Conservation (phyloP, 371 early-diverging fungal species). For the Phascolomyces articulosus region DNA sequence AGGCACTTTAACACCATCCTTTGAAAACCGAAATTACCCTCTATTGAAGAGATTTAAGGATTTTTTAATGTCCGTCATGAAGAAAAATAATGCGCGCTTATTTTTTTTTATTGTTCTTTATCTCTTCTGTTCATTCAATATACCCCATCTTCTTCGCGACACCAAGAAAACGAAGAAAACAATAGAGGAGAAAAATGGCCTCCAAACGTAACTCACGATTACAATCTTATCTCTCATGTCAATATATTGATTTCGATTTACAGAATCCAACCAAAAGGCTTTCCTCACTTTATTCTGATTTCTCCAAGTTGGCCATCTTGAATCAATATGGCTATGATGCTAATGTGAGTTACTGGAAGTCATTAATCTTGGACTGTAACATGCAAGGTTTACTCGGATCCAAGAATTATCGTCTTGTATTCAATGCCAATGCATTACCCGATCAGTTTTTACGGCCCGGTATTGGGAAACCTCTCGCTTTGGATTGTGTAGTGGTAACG, state of each 20-base stretch:
- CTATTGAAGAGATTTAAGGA: too few relatives aligned
- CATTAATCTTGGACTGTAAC: conserved; percentile 27
- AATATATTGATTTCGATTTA: conserved; percentile 23
- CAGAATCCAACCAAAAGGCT: conserved; percentile 19
- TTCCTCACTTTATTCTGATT: conserved; percentile 23
- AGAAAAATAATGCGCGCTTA: too few relatives aligned
- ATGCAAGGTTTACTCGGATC: conserved; percentile 17
- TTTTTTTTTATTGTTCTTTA: too few relatives aligned
- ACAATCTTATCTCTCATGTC: conserved; percentile 17
- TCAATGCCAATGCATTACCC: conserved; percentile 12
- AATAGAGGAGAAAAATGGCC: neutral
- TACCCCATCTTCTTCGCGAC: too few relatives aligned
- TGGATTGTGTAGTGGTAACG: conserved; percentile 23
- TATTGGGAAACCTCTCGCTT: conserved; percentile 24
- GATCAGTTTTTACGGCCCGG: conserved; percentile 12
- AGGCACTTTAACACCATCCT: too few relatives aligned
- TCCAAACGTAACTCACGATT: conserved; percentile 8
- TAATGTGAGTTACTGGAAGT: conserved; percentile 28
- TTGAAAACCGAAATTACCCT: too few relatives aligned
- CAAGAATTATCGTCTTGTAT: conserved; percentile 13
- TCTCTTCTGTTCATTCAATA: too few relatives aligned
- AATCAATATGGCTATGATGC: conserved; percentile 23
- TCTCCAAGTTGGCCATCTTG: conserved; percentile 18
- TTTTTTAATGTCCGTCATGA: too few relatives aligned
- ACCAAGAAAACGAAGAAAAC: too few relatives aligned